Base-by-base conservation (phyloP, 208 protist species). In the Acanthamoeba lugdunensis region DNA sequence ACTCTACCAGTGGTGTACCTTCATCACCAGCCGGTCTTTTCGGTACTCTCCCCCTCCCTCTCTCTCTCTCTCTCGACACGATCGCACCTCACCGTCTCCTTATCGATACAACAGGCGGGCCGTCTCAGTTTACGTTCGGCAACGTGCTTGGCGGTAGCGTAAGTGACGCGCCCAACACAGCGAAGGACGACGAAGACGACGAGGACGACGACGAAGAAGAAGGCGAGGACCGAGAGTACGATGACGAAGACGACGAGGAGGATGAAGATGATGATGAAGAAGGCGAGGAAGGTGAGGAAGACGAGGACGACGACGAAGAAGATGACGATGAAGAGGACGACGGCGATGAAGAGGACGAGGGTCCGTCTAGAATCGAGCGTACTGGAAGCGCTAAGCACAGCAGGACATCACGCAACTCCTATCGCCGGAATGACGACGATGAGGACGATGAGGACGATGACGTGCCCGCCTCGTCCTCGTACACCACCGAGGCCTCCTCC, bases 361-460 rank as follows among this genome's bases (percentile, higher is more conserved):
- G 73, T 52, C 41, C 73, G 7, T 82, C 73, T 28, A 21, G 33
- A 41, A 45, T 25, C 41, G 73, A 82, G 30, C 33, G 73, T 11
- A 41, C 73, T 4, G 73, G 73, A 82, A 82, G 73, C 21, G 73
- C 73, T 16, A 82, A 82, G 73, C 73, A 54, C 73, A 82, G 73
- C 37, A 25, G 73, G 9, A 82, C 73, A 6, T 82, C 73, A 3
- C 73, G 45, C 45, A 33, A 25, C 73, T 77, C 37, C 69, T 82
- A 37, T n/a, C 45, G 41, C 23, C 28, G 73, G 6, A 23, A 8
- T 11, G 4, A 52, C 2, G 73, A n/a, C n/a, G n/a, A n/a, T n/a
- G n/a, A n/a, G n/a, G 33, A 25, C 13, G 73, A 82, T n/a, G 73
- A 82, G 16, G 45, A 52, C 23, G 73, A 82, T 9, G 41, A 82